Conservation (phyloP, 192 early-diverging fungal genomes). For the Coemansia sp. region DNA sequence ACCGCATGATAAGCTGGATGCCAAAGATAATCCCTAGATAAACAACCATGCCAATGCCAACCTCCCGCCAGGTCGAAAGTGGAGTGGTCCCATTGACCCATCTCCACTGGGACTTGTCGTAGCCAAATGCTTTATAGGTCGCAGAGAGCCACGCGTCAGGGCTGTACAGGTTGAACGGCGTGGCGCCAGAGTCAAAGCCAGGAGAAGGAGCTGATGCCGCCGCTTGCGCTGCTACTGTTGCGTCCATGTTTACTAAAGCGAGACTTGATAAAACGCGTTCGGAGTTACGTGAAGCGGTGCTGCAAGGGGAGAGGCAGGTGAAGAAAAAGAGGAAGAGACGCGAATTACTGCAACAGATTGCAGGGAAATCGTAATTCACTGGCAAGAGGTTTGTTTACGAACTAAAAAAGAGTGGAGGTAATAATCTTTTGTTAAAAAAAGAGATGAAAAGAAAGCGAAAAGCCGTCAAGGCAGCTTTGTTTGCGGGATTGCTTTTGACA, state of each 20-base stretch:
- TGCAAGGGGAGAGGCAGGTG: neutral
- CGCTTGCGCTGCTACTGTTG: slow-evolving; percentile 20
- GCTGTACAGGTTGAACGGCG: slow-evolving; percentile 30
- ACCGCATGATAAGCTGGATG: slow-evolving; percentile 69
- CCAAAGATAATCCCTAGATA: slow-evolving; percentile 83
- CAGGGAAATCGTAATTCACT: slow-evolving; percentile 1
- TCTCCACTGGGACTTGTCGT: slow-evolving; percentile 55
- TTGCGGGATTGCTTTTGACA: neutral
- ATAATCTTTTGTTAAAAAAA: neutral
- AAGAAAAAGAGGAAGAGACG: neutral
- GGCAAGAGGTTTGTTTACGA: neutral
- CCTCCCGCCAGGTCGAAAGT: slow-evolving; percentile 55
- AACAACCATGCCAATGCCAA: slow-evolving; percentile 46
- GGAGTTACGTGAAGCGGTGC: too few species aligned
- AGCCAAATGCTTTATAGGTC: slow-evolving; percentile 32
- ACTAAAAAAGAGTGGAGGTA: neutral
- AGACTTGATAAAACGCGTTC: neutral
- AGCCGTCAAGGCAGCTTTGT: neutral
- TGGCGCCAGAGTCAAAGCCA: neutral
- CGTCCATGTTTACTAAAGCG: slow-evolving; percentile 4
- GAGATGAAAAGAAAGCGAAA: neutral
- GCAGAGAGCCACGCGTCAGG: slow-evolving; percentile 46
- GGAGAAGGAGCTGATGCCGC: slow-evolving; percentile 4
- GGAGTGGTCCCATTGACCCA: slow-evolving; percentile 51
- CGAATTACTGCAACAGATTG: slow-evolving; percentile 9